phyloP scores from a whole-genome alignment of 1,284 basidiomycete genomes.

The Austroboletus novae-zelandiae region DNA sequence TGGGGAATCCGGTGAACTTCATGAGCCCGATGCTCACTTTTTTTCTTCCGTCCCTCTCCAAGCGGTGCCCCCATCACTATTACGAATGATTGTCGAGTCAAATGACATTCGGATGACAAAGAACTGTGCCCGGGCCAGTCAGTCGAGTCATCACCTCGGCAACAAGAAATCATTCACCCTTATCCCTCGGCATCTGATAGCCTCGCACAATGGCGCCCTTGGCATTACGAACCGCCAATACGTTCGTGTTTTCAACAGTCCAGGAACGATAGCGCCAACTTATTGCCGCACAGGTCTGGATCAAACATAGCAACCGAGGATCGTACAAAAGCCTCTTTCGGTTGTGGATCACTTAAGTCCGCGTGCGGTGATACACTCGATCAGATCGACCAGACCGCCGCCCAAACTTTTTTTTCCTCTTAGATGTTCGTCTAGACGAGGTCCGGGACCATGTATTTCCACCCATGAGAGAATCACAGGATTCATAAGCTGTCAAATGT shows the following conservation, averaged over 20 bases:
- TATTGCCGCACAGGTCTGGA: conserved; percentile 8
- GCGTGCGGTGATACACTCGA: conserved; percentile 4
- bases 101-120: conserved; percentile 3
- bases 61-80: neutral
- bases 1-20: neutral
- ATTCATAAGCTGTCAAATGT: conserved; percentile 1
- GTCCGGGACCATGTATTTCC: neutral
- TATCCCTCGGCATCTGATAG: neutral
- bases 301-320: conserved; percentile 5
- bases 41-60: neutral
- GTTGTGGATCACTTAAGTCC: conserved; percentile 7
- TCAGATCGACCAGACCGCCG: conserved; percentile 1
- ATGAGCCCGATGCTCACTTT: neutral
- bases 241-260: neutral
- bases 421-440: neutral
- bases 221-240: neutral
- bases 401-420: neutral
- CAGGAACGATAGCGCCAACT: neutral
- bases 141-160: conserved; percentile 16
- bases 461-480: conserved; percentile 3
- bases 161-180: neutral
- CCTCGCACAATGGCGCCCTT: neutral
- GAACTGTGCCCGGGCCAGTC: neutral
- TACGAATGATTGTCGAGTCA: neutral
- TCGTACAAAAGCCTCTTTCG: neutral